Conservation (phyloP, 768 basidiomycete genomes). For the Xerocomellus amylosporus region DNA sequence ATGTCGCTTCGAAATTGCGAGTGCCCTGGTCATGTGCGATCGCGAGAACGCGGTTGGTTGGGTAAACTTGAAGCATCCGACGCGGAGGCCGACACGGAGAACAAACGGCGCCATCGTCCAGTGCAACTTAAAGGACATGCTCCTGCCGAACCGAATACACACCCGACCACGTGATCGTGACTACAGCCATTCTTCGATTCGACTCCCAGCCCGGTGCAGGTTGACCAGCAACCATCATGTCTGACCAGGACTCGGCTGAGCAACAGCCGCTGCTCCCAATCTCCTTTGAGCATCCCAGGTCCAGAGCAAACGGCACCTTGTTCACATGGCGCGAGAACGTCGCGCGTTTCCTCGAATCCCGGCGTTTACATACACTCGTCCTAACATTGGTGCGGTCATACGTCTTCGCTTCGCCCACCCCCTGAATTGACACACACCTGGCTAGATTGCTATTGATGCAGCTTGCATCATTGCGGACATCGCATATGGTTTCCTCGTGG, state of each 20-base stretch:
- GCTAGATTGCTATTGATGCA: conserved; percentile 62
- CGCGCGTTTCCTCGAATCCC: conserved; percentile 51
- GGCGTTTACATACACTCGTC: conserved; percentile 52
- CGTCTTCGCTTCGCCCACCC: conserved; percentile 16
- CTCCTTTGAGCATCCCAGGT: conserved; percentile 16
- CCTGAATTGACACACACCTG: conserved; percentile 5
- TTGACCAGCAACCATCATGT: conserved; percentile 30
- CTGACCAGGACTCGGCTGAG: conserved; percentile 42
- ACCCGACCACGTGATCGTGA: conserved; percentile 24
- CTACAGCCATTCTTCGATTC: neutral
- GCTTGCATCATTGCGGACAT: conserved; percentile 71
- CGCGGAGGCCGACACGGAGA: conserved; percentile 18
- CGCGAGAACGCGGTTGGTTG: conserved; percentile 4
- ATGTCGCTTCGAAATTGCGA: conserved; percentile 3
- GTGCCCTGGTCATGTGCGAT: neutral
- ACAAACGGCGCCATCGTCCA: conserved; percentile 12
- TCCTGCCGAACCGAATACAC: neutral
- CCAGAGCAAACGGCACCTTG: conserved; percentile 6
- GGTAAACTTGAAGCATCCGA: neutral
- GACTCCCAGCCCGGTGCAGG: conserved; percentile 6
- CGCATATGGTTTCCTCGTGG: conserved; percentile 59
- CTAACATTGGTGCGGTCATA: conserved; percentile 51
- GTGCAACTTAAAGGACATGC: neutral
- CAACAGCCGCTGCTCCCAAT: conserved; percentile 45
- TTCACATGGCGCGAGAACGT: conserved; percentile 33